Base-by-base conservation (phyloP, 352 stramenopile genomes). In the Phytophthora meadii region DNA sequence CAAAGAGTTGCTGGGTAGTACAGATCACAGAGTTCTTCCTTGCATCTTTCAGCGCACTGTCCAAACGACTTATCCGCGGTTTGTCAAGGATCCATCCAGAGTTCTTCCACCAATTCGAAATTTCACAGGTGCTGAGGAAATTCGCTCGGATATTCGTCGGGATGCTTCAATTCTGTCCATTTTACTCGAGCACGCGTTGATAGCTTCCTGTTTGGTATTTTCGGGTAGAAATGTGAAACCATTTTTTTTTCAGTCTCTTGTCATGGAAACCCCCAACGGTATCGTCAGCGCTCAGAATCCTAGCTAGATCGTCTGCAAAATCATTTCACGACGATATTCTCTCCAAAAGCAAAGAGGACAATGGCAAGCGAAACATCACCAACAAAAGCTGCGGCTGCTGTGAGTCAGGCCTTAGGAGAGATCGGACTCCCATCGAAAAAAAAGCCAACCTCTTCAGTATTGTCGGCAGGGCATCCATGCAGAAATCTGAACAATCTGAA, bases 371-470 rank as follows among this genome's bases (percentile, higher is more conserved):
- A 57, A 15, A 46, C 42, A 12, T 70, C 60, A 45, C 54, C 54
- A 46, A 70, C 60, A 14, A 70, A 67, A 40, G 70, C 68, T 44
- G 77, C 66, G 12, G 65, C 50, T 45, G 79, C 80, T 12, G 76
- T 87, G 2, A 72, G 68, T 19, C 77, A 89, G 17, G 76, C 74
- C 4, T 45, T 89, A 2, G 68, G 65, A 27, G 74, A 53, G n/a
- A 70, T 70, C 6, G 54, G 44, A 44, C 42, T 72, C 19, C 55
- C 51, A 11, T 24, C 65, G 8, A 22, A 50, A 28, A 60, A 34
- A 28, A 63, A 53, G 2, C 19, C 57, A 15, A 24, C 52, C 0
- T 46, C 60, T 44, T 54, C 65, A 28, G 22, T 78, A 11, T 55
- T 72, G 9, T 3, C 24, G 28, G 25, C 52, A 39, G 52, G 32